Evolutionary conservation across 106 monocot genomes (phyloP).

Genomic region (Apostasia ramifera): DNA sequence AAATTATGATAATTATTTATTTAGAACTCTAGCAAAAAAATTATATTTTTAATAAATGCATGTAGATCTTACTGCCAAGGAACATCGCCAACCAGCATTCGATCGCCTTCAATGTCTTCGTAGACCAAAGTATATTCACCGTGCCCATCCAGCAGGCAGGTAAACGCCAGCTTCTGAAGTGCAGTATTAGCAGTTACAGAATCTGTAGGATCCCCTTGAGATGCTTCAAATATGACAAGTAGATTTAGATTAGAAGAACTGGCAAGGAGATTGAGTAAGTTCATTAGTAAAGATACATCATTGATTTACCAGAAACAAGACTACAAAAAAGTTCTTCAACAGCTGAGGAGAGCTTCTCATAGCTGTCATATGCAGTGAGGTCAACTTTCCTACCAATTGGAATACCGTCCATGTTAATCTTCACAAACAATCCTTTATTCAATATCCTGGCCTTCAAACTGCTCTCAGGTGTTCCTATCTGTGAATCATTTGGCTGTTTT

Average conservation of each 20-base stretch:
- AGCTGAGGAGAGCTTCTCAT: constrained; percentile 42
- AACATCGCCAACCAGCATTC: constrained; percentile 75
- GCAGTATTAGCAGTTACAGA: constrained; percentile 6
- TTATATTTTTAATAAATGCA: background rate
- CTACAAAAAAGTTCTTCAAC: constrained; percentile 50
- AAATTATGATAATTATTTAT: too few relatives aligned
- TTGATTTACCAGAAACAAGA: constrained; percentile 38
- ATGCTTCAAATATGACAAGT: constrained; percentile 11
- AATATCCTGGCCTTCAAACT: background rate
- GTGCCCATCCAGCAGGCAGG: constrained; percentile 58
- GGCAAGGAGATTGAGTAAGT: background rate
- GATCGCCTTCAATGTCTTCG: constrained; percentile 85
- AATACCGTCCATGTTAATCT: constrained; percentile 62
- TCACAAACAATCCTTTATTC: constrained; percentile 45
- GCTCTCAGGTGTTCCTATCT: constrained; percentile 6
- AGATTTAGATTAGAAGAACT: background rate
- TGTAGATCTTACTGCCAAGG: constrained; percentile 71
- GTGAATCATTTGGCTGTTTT: constrained; percentile 23
- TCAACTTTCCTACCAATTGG: constrained; percentile 68
- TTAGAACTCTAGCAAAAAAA: background rate
- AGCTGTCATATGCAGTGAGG: constrained; percentile 32
- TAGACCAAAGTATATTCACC: constrained; percentile 82
- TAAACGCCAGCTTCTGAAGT: constrained; percentile 22
- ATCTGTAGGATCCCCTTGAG: constrained; percentile 42
- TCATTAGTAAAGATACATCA: background rate